Percentiles rank a stretch among this genome's conserved stretches.
These are phyloP conservation scores for Setaria italica DNA, from an alignment of 202 grass and related monocot species.

Conservation along the genomic window DNA sequence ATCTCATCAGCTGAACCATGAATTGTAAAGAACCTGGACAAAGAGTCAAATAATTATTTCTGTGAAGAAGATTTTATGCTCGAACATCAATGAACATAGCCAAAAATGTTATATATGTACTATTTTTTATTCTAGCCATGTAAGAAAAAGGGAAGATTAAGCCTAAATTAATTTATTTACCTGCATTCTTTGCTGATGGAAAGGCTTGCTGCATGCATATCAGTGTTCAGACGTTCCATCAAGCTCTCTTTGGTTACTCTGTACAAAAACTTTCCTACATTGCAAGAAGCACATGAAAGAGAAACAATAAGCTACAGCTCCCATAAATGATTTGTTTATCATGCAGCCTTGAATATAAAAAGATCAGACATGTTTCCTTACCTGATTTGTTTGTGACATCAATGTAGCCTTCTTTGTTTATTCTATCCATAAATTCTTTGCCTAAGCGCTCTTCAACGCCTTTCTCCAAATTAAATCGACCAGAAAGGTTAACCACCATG, in stretches of 20 bases:
- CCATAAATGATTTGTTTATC: not conserved
- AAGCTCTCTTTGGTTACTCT: conserved; percentile 84
- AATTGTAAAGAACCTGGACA: conserved; percentile 73
- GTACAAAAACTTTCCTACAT: conserved; percentile 57
- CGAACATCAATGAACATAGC: not conserved
- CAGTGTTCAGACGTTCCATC: conserved; percentile 74
- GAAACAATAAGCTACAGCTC: not conserved
- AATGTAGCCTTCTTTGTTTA: conserved; percentile 80
- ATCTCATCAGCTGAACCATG: conserved; percentile 74
- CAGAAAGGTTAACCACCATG: conserved; percentile 78
- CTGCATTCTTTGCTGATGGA: conserved; percentile 84
- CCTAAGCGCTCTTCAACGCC: conserved; percentile 71
- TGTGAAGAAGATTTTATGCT: not conserved
- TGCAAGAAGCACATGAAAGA: conserved; percentile 33
- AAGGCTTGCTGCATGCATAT: conserved; percentile 72
- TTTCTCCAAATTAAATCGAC: conserved; percentile 85
- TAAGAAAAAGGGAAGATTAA: not conserved
- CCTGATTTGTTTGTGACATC: conserved; percentile 71
- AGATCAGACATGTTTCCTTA: conserved; percentile 17
- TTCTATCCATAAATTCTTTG: conserved; percentile 67
- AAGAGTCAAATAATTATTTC: not conserved
- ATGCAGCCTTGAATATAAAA: conserved; percentile 11
- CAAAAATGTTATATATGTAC: not conserved
- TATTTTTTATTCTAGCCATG: not conserved
- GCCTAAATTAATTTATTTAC: conserved; percentile 43